Base-by-base conservation (phyloP, 2,329 filamentous ascomycete genomes). In the Calonectria hongkongensis region DNA sequence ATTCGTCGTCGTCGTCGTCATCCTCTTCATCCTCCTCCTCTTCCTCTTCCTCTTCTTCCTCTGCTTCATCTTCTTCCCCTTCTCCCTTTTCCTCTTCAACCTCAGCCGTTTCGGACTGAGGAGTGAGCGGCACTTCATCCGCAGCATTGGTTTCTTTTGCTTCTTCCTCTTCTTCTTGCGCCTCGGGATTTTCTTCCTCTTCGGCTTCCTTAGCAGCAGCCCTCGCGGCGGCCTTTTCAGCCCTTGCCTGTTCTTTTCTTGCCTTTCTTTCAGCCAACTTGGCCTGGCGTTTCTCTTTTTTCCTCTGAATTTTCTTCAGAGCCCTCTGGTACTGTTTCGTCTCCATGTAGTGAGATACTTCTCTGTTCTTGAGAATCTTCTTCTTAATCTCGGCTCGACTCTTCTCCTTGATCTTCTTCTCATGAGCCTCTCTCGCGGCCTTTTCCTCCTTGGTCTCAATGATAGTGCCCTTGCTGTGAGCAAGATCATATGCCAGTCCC, bases 281-380 rank as follows among this genome's bases (percentile, higher is more conserved):
- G 36, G 90, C 89, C 88, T 94, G 95, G 87, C 93, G 94, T 85
- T 94, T 95, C 83, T 95, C 96, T 85, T 94, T 95, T 82, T 94
- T 95, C 80, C 91, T 93, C 78, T 75, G 62, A 4, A 70, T 66
- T 28, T 62, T 76, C 18, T 75, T 79, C 41, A 80, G 72, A 1
- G 74, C 72, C 66, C 83, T 86, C 50, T 83, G 82, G 51, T 83
- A 83, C 36, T 84, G 81, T 60, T 84, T 85, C 21, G 79, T 82
- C 63, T 82, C 81, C 15, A 86, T 76, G 16, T 84, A 84, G 54
- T 86, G 81, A 4, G 75, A 70, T 64, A 83, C 79, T 39, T 84
- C 83, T n/a, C 81, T 79, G 68, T 84, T 86, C 15, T 83, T 80
- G n/a, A 85, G 83, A 13, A 86, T 81, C 79, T 88, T 88, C 58